Base-by-base conservation (phyloP, 1,139 yeast species). In the Yamadazyma diddensiae region DNA sequence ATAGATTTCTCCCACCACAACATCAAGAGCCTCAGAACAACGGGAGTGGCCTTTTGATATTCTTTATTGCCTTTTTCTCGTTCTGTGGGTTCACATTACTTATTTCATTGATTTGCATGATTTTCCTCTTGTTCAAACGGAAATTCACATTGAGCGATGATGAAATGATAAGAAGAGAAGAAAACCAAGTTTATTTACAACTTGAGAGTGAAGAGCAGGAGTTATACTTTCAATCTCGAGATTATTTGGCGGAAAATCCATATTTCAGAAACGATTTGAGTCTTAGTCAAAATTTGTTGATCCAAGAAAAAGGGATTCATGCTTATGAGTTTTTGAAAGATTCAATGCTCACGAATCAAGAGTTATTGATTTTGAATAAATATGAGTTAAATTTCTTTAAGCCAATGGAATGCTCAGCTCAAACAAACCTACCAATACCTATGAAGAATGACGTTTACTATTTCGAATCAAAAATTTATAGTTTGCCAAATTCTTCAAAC, bases 321-420 rank as follows among this genome's bases (percentile, higher is more conserved):
- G 98, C 98, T 0, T 92, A 94, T 94, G 94, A 87, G 50, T 92
- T 94, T 53, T 75, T 74, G 38, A 86, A 86, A 27, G 90, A 87
- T 50, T 52, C 65, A 11, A 77, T 73, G 62, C 61, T 77, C 38
- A 77, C 75, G 30, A 74, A 66, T 49, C 79, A 72, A 56, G 83
- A 73, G 47, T 58, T 82, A 14, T 50, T 75, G 38, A 82, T 90
- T 14, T 71, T 77, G 34, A 80, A 82, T 50, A 80, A 83, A 46
- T 77, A 82, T 2, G 97, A 92, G 55, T 62, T 92, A 33, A 79
- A 80, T 34, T 92, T 92, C 50, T 70, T 75, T 50, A 75, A 71
- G 47, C 73, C 77, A 34, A 81, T 79, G 39, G 88, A 81, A 49
- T 79, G 94, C 40, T 83, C 94, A 9, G 71, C 83, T 6, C 88